phyloP scores from a whole-genome alignment of 164 flowering plant genomes.

The Hamamelis virginiana region DNA sequence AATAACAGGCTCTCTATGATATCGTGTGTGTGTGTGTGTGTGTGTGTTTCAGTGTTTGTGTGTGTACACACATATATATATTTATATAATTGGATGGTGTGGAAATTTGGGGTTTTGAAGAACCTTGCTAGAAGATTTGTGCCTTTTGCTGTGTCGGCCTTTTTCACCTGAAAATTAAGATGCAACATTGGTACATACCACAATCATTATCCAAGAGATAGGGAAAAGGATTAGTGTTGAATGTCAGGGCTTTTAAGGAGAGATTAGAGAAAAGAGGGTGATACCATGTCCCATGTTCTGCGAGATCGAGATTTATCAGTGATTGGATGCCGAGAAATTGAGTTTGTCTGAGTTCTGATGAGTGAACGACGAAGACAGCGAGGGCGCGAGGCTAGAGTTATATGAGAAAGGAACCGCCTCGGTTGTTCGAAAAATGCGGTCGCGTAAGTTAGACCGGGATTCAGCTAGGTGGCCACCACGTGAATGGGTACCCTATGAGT shows the following conservation, averaged over 20 bases:
- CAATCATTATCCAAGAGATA: not conserved
- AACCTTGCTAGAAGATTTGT: constrained; percentile 42
- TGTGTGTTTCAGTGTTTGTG: no score
- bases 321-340: no score
- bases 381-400: no score
- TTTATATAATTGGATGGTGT: not conserved
- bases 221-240: not conserved
- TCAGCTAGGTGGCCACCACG: no score
- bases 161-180: constrained; percentile 48
- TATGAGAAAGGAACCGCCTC: no score
- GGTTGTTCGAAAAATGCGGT: no score
- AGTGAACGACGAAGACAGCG: not conserved
- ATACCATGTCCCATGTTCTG: not conserved
- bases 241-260: not conserved
- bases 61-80: no score
- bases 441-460: no score
- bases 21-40: no score
- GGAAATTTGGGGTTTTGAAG: not conserved
- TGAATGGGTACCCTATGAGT: no score
- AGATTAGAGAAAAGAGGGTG: not conserved
- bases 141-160: constrained; percentile 50
- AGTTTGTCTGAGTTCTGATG: no score
- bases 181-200: not conserved
- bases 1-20: no score
- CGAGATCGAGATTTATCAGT: not conserved